Base-by-base conservation (phyloP, 495 filamentous ascomycete genomes). In the Chaetomidium leptoderma region DNA sequence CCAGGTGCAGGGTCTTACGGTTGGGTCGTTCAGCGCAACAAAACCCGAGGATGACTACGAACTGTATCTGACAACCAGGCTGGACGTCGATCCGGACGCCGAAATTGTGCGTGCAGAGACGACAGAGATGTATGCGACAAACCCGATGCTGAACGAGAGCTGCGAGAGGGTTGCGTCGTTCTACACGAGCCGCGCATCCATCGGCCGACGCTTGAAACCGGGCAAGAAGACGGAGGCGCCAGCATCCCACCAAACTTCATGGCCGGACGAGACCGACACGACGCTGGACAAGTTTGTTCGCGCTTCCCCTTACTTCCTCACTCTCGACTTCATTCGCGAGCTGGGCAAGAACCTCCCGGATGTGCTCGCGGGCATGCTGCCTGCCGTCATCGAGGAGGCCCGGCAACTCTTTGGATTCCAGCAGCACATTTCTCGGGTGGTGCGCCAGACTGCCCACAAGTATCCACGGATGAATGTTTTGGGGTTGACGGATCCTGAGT, bases 391-490 rank as follows among this genome's bases (percentile, higher is more conserved):
- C n/a, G 44, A 67, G 2, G 67, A 73, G 47, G 70, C 69, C 6
- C 57, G 62, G 10, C 57, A 72, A 26, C 51, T 74, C 16, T 44
- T 55, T 4, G 49, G 26, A 5, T 73, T 72, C 44, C 68, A 72
- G 36, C 55, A 55, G 6, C 70, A 76, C 27, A 29, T 77, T 5
- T 66, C 70, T 13, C 66, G 71, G 2, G 63, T 76, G 9, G 64
- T 66, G 19, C 57, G 59, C 37, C 76, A 78, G 58, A 72, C 77
- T 16, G 60, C 62, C 1, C 75, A 78, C 67, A 68, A 70, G 35
- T 73, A 74, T 29, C 67, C 76, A 7, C 60, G 55, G 8, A 75
- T 76, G 73, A 67, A 72, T n/a, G 70, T 78, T 29, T 66, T 78
- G 10, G 67, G 63, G 0, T 42, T 78, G 9, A 64, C 66, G 6